A percentile compares a stretch with the other conserved stretches of the same genome.
Evolutionary conservation across 164 flowering plant genomes (phyloP).

Genomic region (Annona squamosa): DNA sequence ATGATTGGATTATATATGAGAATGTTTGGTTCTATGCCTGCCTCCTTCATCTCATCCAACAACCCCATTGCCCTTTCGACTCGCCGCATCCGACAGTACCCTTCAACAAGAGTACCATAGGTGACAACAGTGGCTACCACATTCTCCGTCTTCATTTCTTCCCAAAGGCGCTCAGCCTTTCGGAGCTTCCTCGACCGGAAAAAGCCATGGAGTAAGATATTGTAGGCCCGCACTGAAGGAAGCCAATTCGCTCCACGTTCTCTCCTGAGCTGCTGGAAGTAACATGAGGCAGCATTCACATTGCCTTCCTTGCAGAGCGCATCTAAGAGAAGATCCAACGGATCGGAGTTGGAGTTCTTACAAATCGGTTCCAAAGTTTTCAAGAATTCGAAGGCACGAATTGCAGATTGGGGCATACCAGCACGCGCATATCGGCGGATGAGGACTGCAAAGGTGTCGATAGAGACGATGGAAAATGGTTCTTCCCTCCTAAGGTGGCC

Average conservation of each 20-base stretch:
- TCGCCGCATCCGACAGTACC: constrained; percentile 64
- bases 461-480: constrained; percentile 4
- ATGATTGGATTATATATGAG: constrained; percentile 64
- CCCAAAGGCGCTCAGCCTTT: constrained; percentile 55
- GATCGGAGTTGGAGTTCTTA: constrained; percentile 17
- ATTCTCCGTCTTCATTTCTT: constrained; percentile 42
- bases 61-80: constrained; percentile 63
- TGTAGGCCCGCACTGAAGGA: constrained; percentile 38
- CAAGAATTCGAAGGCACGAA: constrained; percentile 58
- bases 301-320: constrained; percentile 78
- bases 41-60: constrained; percentile 52
- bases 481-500: constrained; percentile 14
- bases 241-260: constrained; percentile 11
- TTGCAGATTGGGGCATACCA: constrained; percentile 47
- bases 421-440: constrained; percentile 66
- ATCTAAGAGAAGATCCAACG: constrained; percentile 58
- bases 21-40: constrained; percentile 54
- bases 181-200: constrained; percentile 55
- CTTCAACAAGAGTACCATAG: constrained; percentile 77
- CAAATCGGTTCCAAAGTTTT: constrained; percentile 15
- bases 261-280: constrained; percentile 28
- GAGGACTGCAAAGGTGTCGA: constrained; percentile 38
- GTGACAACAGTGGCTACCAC: constrained; percentile 49
- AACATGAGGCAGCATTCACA: constrained; percentile 48
- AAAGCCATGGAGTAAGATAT: constrained; percentile 75